These are phyloP conservation scores for Parastagonospora nodorum DNA, from an alignment of 2,329 filamentous ascomycete species.

Conservation along the genomic window DNA sequence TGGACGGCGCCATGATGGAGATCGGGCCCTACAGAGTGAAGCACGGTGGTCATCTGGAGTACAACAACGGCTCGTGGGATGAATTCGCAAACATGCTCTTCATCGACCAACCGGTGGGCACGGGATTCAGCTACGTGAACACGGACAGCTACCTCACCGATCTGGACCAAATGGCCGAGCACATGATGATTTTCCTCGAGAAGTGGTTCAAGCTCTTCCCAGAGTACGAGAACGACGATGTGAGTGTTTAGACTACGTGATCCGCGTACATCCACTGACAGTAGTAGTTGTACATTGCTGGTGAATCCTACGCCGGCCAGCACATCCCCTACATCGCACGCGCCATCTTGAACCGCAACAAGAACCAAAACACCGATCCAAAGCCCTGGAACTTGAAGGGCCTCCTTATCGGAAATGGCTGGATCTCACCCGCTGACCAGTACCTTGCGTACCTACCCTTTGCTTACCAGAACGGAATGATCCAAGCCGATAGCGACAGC, in stretches of 20 bases:
- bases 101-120: conserved; percentile 95
- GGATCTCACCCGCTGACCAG: conserved; percentile 90
- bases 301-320: conserved; percentile 96
- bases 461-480: conserved; percentile 75
- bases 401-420: conserved; percentile 93
- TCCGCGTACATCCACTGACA: conserved; percentile 15
- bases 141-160: conserved; percentile 86
- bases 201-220: conserved; percentile 92
- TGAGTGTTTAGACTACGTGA: conserved; percentile 59
- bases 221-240: conserved; percentile 89
- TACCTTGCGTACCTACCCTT: conserved; percentile 86
- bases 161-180: conserved; percentile 83
- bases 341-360: conserved; percentile 87
- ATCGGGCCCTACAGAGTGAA: conserved; percentile 89
- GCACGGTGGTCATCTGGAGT: conserved; percentile 70
- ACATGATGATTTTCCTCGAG: conserved; percentile 87
- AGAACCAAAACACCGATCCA: conserved; percentile 47
- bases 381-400: conserved; percentile 78
- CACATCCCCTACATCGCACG: conserved; percentile 97
- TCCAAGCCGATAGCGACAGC: conserved; percentile 68
- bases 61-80: conserved; percentile 97
- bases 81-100: conserved; percentile 98
- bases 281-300: conserved; percentile 83
- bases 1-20: conserved; percentile 96
- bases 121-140: conserved; percentile 93